Base-by-base conservation (phyloP, 2,329 filamentous ascomycete species). In the Coccinonectria pachysandricola region DNA sequence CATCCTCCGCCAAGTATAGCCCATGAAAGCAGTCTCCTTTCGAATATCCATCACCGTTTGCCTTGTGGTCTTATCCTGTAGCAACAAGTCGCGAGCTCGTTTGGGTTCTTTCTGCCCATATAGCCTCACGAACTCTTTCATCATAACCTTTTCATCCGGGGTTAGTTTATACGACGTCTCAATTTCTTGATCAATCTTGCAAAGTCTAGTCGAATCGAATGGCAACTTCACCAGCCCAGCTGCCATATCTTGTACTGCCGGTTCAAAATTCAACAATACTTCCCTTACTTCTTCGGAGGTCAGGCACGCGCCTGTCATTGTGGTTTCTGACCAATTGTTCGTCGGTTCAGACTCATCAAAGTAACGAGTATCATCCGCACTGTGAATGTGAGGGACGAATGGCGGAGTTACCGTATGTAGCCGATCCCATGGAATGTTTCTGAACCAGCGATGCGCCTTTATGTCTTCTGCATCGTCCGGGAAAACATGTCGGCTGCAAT, bases 371-470 rank as follows among this genome's bases (percentile, higher is more conserved):
- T 87, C 81, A 26, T 81, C 77, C 37, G 66, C 60, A 15, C 64
- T 61, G 19, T 64, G 63, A 13, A 95, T 75, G 7, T 74, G 67
- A 0, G 88, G 88, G 1, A 92, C 62, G 44, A 92, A 88, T 0
- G 87, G 87, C 1, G 88, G 87, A 7, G 62, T 61, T 29, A 73
- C 68, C 17, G 68, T 56, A 45, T 91, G 80, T 10, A 94, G 55
- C 1, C 69, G 70, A 9, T 80, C 72, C 91, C 85, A 96, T 1
- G 73, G 69, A 10, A 92, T 72, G 25, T 75, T 73, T 30, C 66
- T 68, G 59, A 96, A 96, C 69, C 88, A 96, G 8, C 74, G 71
- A 54, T 96, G 91, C 4, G 67, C 58, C 51, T 92, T 95, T 62
- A 96, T 92, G 29, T 95, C 86, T 37, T 82, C 74, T 2, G 83